A percentile compares a stretch with the other conserved stretches of the same genome.
These are phyloP conservation scores for Juglanconis oblonga DNA, from an alignment of 2,329 filamentous ascomycete species.

Conservation along the genomic window DNA sequence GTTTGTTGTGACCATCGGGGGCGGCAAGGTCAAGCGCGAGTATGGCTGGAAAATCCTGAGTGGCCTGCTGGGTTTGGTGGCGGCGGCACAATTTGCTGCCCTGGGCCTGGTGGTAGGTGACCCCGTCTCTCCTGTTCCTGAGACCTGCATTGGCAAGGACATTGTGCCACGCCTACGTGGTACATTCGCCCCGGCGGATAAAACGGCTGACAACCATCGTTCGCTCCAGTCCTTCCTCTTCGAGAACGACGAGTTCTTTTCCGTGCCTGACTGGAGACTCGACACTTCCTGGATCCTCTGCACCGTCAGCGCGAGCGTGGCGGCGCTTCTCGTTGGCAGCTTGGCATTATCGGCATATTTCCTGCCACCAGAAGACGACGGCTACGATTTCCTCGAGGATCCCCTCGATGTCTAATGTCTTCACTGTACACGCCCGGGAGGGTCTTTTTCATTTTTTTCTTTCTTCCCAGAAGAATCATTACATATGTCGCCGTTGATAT, in stretches of 20 bases:
- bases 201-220: background rate
- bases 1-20: constrained; percentile 72
- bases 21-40: constrained; percentile 77
- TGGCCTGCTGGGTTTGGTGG: constrained; percentile 62
- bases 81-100: constrained; percentile 67
- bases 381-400: constrained; percentile 69
- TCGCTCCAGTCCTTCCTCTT: constrained; percentile 70
- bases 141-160: background rate
- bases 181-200: too few species aligned
- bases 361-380: constrained; percentile 71
- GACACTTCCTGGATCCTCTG: constrained; percentile 76
- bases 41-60: constrained; percentile 77
- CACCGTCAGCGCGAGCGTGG: constrained; percentile 52
- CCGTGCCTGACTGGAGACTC: constrained; percentile 73
- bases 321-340: constrained; percentile 51
- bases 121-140: background rate
- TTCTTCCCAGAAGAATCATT: background rate
- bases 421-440: background rate
- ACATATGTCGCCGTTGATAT: background rate
- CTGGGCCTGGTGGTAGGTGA: constrained; percentile 78
- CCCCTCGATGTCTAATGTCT: constrained; percentile 40
- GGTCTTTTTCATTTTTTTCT: background rate
- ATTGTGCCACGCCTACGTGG: background rate
- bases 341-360: constrained; percentile 66
- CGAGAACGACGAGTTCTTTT: constrained; percentile 80